Base-by-base conservation (phyloP, 179 eudicot genomes). In the Silene vulgaris region DNA sequence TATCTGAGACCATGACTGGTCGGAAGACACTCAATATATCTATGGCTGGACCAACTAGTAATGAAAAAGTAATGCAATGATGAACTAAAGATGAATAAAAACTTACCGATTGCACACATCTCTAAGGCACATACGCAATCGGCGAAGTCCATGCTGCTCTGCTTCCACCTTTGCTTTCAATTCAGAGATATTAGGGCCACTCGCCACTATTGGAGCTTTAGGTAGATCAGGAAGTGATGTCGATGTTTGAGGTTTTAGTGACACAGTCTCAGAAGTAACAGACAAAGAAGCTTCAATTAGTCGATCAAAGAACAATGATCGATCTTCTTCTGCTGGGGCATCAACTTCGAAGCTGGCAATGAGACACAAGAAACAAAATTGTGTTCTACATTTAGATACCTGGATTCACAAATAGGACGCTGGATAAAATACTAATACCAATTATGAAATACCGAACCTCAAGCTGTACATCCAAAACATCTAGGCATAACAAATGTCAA, bases 111-210 rank as follows among this genome's bases (percentile, higher is more conserved):
- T 96, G 90, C 99, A 96, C 69, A 96, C 86, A 82, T 96, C 99
- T 72, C 99, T 96, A 66, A 96, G 92, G 78, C 99, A 96, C 99
- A 96, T 96, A 35, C 99, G 92, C 86, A 91, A 71, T 76, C 98
- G 90, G 59, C 99, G 97, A 72, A 96, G 92, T 21, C 96, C 98
- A 77, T 96, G 99, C 74, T 91, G 96, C 89, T 96, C 94, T 21
- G 97, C 96, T 86, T 96, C 99, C 70, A 89, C 92, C 85, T 91
- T 93, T 69, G 97, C 88, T 82, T 90, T 91, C 69, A 96, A 78
- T 80, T 96, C 99, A 66, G 98, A 93, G 73, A 85, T 86, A 83
- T 96, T 96, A 7, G 97, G 97, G 43, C 90, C 94, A 71, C 87
- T 76, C 17, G 70, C 85, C 81, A 91, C 88, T 79, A 90, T 93